A percentile compares a stretch with the other conserved stretches of the same genome.
Evolutionary conservation across 495 filamentous ascomycete species (phyloP).

Genomic region (Talaromyces proteolyticus): DNA sequence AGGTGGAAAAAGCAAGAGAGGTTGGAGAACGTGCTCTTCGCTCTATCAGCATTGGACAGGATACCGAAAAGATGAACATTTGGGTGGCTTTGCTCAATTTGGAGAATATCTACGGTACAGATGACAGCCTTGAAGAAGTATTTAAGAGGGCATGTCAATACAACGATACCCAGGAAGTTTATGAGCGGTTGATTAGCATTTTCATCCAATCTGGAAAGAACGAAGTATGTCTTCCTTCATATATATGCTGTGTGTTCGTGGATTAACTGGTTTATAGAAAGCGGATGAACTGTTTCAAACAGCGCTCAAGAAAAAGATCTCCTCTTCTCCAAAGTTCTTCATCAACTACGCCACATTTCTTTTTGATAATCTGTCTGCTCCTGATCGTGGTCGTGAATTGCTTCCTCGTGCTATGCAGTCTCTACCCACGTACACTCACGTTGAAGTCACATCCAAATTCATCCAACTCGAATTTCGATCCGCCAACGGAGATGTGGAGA

Average conservation of each 20-base stretch:
- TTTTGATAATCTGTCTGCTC: conserved; percentile 59
- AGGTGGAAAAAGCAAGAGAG: conserved; percentile 76
- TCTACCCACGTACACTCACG: conserved; percentile 63
- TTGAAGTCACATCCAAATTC: conserved; percentile 78
- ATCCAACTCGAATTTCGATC: conserved; percentile 87
- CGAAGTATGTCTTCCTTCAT: conserved; percentile 33
- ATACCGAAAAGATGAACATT: conserved; percentile 86
- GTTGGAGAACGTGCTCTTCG: conserved; percentile 84
- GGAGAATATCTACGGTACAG: conserved; percentile 83
- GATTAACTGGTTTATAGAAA: conserved; percentile 54
- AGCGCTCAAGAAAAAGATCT: conserved; percentile 83
- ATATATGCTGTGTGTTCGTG: conserved; percentile 6
- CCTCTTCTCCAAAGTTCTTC: conserved; percentile 71
- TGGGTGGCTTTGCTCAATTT: conserved; percentile 94
- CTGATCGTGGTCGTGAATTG: conserved; percentile 69
- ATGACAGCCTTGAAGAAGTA: conserved; percentile 76
- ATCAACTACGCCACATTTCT: conserved; percentile 94
- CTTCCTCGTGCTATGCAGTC: conserved; percentile 85
- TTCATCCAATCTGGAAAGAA: conserved; percentile 87
- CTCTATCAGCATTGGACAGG: conserved; percentile 80
- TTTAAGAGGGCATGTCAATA: conserved; percentile 93
- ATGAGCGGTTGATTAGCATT: conserved; percentile 85
- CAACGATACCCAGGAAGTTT: conserved; percentile 85
- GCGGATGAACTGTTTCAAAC: conserved; percentile 83
- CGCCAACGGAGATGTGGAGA: conserved; percentile 76